These are phyloP conservation scores for Hemileia vastatrix DNA, from an alignment of 1,284 basidiomycete species.

Conservation along the genomic window DNA sequence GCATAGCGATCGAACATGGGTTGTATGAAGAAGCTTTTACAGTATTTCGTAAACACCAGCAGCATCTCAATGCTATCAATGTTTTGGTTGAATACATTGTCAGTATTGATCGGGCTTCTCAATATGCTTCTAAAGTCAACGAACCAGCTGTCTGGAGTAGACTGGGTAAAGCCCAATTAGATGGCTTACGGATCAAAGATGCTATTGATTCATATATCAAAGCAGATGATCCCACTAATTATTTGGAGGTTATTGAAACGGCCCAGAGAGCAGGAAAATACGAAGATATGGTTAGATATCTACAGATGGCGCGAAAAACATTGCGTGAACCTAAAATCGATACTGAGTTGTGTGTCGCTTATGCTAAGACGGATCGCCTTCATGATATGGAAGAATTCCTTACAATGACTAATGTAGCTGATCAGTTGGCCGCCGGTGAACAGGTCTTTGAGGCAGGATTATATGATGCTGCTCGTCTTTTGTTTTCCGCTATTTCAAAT, in stretches of 20 bases:
- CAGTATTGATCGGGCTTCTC: slow-evolving; percentile 89
- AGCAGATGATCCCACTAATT: slow-evolving; percentile 93
- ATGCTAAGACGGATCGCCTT: slow-evolving; percentile 89
- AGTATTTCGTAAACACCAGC: slow-evolving; percentile 89
- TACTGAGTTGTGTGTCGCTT: slow-evolving; percentile 90
- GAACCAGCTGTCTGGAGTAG: slow-evolving; percentile 93
- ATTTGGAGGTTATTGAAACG: slow-evolving; percentile 92
- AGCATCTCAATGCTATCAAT: slow-evolving; percentile 89
- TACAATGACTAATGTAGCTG: slow-evolving; percentile 96
- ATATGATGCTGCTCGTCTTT: slow-evolving; percentile 90
- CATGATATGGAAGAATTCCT: slow-evolving; percentile 99
- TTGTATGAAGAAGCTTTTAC: slow-evolving; percentile 94
- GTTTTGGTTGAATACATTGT: slow-evolving; percentile 98
- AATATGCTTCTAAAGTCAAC: slow-evolving; percentile 95
- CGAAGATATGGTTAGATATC: slow-evolving; percentile 91
- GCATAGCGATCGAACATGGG: slow-evolving; percentile 92
- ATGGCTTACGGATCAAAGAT: slow-evolving; percentile 96
- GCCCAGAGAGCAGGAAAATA: slow-evolving; percentile 92
- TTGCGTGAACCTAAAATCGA: slow-evolving; percentile 96
- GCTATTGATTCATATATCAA: slow-evolving; percentile 99
- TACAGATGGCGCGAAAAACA: slow-evolving; percentile 99
- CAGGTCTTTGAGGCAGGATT: slow-evolving; percentile 98
- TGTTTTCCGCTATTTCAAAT: slow-evolving; percentile 95
- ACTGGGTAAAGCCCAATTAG: slow-evolving; percentile 97
- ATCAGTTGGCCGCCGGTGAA: slow-evolving; percentile 63